A percentile compares a stretch with the other conserved stretches of the same genome.
These are phyloP conservation scores for Sporothrix pseudoabietina DNA, from an alignment of 2,329 filamentous ascomycete genomes.

Conservation along the genomic window DNA sequence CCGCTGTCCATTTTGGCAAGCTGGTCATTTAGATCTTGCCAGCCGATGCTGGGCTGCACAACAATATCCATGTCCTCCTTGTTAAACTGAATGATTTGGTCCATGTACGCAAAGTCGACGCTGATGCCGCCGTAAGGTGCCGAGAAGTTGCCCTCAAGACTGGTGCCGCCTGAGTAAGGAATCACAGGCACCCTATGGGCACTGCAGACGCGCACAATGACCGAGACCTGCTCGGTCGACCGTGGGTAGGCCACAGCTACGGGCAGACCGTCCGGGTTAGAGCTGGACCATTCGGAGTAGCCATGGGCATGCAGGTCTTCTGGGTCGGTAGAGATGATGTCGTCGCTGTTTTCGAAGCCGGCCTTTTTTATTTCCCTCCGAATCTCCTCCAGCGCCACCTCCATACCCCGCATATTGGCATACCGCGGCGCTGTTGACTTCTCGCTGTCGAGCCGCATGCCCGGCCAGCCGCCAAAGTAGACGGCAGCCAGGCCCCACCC, in stretches of 20 bases:
- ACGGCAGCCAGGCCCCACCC: conserved; percentile 48
- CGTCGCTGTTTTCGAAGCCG: conserved; percentile 39
- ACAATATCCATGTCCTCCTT: conserved; percentile 90
- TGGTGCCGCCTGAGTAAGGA: conserved; percentile 82
- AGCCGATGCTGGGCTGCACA: conserved; percentile 88
- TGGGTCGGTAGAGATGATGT: conserved; percentile 63
- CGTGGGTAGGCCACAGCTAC: conserved; percentile 67
- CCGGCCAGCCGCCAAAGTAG: conserved; percentile 36
- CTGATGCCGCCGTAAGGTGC: conserved; percentile 84
- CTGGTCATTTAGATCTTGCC: conserved; percentile 82
- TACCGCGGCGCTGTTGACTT: conserved; percentile 41
- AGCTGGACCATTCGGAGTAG: conserved; percentile 69
- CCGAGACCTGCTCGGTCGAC: conserved; percentile 61
- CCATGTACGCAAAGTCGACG: conserved; percentile 88
- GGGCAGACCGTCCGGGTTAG: conserved; percentile 61
- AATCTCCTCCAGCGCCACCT: conserved; percentile 50
- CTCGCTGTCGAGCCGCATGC: conserved; percentile 39
- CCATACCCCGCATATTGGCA: conserved; percentile 49
- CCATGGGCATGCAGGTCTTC: conserved; percentile 64
- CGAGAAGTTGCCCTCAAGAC: conserved; percentile 86
- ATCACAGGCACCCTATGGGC: conserved; percentile 82
- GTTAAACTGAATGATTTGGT: conserved; percentile 75
- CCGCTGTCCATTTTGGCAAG: conserved; percentile 69
- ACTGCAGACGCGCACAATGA: conserved; percentile 69
- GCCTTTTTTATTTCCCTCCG: conserved; percentile 43